Evolutionary conservation across 2,329 filamentous ascomycete genomes (phyloP).

Genomic region (Phialophora macrospora): DNA sequence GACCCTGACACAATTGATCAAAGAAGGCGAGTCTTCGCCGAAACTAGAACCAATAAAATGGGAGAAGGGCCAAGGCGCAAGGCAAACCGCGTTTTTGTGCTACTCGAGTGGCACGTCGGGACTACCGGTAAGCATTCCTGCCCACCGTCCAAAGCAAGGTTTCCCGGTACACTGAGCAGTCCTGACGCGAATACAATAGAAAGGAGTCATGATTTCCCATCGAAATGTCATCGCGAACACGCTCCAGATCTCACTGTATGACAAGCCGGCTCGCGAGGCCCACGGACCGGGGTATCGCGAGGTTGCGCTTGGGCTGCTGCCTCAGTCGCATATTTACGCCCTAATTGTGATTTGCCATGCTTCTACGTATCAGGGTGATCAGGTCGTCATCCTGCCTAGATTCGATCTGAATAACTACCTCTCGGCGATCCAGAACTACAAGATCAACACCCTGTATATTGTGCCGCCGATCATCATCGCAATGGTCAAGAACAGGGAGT

Average conservation of each 20-base stretch:
- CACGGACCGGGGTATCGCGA: constrained; percentile 55
- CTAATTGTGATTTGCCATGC: constrained; percentile 72
- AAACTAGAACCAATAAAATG: constrained; percentile 49
- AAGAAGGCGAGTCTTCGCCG: constrained; percentile 58
- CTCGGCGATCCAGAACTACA: constrained; percentile 68
- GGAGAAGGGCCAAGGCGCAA: constrained; percentile 52
- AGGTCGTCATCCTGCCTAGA: constrained; percentile 72
- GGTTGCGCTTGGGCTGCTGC: constrained; percentile 70
- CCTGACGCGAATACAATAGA: constrained; percentile 52
- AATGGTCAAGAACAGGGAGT: constrained; percentile 68
- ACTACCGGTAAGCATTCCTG: constrained; percentile 63
- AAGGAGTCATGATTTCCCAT: constrained; percentile 85
- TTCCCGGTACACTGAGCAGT: not conserved
- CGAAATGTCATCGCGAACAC: constrained; percentile 78
- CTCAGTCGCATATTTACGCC: constrained; percentile 81
- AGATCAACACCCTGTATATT: constrained; percentile 69
- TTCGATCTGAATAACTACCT: constrained; percentile 74
- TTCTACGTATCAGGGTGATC: constrained; percentile 72
- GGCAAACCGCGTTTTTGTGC: constrained; percentile 75
- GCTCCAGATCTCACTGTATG: constrained; percentile 64
- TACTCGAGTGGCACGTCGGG: constrained; percentile 82
- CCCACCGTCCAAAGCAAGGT: not conserved
- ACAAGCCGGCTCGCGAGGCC: constrained; percentile 51
- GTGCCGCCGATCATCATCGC: constrained; percentile 83
- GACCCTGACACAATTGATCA: constrained; percentile 69